Evolutionary conservation across 2,329 filamentous ascomycete species (phyloP), one percentile per base, ranked within the genome.

Genomic region (Talaromyces sp.): DNA sequence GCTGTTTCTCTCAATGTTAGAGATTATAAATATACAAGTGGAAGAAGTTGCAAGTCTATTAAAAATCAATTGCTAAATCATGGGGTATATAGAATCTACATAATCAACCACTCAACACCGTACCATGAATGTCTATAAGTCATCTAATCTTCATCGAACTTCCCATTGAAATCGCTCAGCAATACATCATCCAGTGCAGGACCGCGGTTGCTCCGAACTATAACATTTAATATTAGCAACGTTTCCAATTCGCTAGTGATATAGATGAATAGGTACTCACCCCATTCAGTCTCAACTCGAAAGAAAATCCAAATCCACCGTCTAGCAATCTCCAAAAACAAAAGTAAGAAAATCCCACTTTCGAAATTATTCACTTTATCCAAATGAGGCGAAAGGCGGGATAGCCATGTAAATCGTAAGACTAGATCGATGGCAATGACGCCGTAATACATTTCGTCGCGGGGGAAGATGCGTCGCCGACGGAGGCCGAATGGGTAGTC

Each of bases 301-400:
- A 98, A 92, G 79, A 97, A 98, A 65, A 97, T 92, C 95, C 95
- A 99, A 67, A 98, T 85, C 93, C 94, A 98, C 65, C 95, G 85
- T 58, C 95, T 86, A 54, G 92, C 84, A 19, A 98, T 91, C 80
- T 99, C 95, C 11, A 97, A 82, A 53, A 91, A 84, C 81, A 97
- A 90, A 72, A 98, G 87, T 29, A 94, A 72, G 75, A 97, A 99
- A 53, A 98, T 91, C 7, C 92, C 92, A 64, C 89, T 89, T 80
- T 98, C 95, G 61, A 93, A 87, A 75, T 97, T 93, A 70, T 91
- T 89, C 65, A 96, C 88, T 75, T 91, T 91, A 75, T 93, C 90
- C 65, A 97, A 81, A 75, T 91, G 90, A 34, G 91, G 88, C 69
- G 89, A 91, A 29, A 98, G 85, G 81, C 96, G 96, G 74, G 96